Base-by-base conservation (phyloP, 108 stramenopile genomes). In the Conticribra weissflogii region DNA sequence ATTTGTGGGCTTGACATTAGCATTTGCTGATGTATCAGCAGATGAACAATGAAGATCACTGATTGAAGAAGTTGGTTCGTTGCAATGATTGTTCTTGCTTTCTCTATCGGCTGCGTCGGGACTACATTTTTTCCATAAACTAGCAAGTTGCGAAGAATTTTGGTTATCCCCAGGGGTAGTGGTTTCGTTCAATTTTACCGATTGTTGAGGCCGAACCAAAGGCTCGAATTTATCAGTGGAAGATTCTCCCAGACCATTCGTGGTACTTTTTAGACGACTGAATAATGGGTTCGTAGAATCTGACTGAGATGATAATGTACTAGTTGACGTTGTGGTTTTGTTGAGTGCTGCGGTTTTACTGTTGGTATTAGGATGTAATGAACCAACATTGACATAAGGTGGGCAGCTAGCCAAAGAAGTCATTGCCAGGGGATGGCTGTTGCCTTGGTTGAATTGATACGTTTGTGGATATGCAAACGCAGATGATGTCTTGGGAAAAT, bases 401-500 rank as follows among this genome's bases (percentile, higher is more conserved):
- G 73, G 73, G 25, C 73, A 74, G 29, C 67, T 68, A 21, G 65
- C 59, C 67, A 68, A 44, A 59, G 54, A 57, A 1, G 66, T 61
- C 73, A 74, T 74, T 31, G 73, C 73, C 18, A 68, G 49, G 0
- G 73, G 73, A 60, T 74, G 72, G 31, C 24, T 62, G 28, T 41
- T 5, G 36, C 36, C 36, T 41, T 59, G 58, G 23, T 59, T 59
- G 19, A 41, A 3, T 24, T 27, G 58, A 23, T 59, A 59, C 5
- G 32, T 21, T 34, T 34, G 32, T 21, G 58, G 58, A 33, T 36
- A 33, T 12, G 58, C 36, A 44, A 59, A 59, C 12, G 36, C 12
- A 9, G 36, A 41, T 41, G 36, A 5, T 9, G 5, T 41, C 36
- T 5, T 12, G 8, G 12, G 5, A 12, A 9, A 9, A 41, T 41